Percentiles rank a stretch among this genome's conserved stretches.
These are phyloP conservation scores for Candida methanosorbosa DNA, from an alignment of 805 yeast species.

Conservation along the genomic window DNA sequence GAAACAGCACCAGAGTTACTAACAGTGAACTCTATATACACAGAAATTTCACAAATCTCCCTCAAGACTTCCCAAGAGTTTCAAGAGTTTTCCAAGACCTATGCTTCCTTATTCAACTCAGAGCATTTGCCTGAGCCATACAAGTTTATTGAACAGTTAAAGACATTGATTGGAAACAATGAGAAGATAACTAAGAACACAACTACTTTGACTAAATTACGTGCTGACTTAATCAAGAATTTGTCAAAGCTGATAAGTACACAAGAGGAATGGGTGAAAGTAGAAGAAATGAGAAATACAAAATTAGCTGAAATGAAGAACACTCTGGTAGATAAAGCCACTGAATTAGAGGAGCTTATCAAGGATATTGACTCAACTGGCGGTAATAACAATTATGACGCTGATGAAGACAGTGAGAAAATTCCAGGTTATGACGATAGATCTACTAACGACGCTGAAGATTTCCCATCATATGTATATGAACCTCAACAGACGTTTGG, in stretches of 20 bases:
- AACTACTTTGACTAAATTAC: slow-evolving; percentile 8
- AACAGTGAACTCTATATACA: slow-evolving; percentile 14
- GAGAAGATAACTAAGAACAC: slow-evolving; percentile 6
- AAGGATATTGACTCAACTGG: slow-evolving; percentile 4
- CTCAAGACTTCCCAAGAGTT: slow-evolving; percentile 11
- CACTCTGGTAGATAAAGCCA: slow-evolving; percentile 10
- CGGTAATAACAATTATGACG: slow-evolving; percentile 9
- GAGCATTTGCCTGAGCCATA: slow-evolving; percentile 24
- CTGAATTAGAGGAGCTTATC: slow-evolving; percentile 17
- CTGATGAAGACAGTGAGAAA: slow-evolving; percentile 12
- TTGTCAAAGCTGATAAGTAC: slow-evolving; percentile 18
- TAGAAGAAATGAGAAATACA: slow-evolving; percentile 15
- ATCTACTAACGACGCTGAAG: slow-evolving; percentile 9
- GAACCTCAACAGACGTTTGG: too few relatives aligned
- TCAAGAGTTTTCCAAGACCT: slow-evolving; percentile 13
- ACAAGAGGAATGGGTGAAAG: slow-evolving; percentile 22
- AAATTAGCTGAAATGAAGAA: slow-evolving; percentile 10
- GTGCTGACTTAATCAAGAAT: slow-evolving; percentile 15
- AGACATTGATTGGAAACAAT: slow-evolving; percentile 8
- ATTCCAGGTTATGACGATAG: slow-evolving; percentile 9
- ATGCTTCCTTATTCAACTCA: slow-evolving; percentile 16
- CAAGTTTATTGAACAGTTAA: slow-evolving; percentile 17
- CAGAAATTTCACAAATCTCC: slow-evolving; percentile 13
- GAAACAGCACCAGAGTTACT: slow-evolving; percentile 17
- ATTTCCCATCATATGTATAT: slow-evolving; percentile 6